Base-by-base conservation (phyloP, 2,329 filamentous ascomycete genomes). In the Triangularia setosa region DNA sequence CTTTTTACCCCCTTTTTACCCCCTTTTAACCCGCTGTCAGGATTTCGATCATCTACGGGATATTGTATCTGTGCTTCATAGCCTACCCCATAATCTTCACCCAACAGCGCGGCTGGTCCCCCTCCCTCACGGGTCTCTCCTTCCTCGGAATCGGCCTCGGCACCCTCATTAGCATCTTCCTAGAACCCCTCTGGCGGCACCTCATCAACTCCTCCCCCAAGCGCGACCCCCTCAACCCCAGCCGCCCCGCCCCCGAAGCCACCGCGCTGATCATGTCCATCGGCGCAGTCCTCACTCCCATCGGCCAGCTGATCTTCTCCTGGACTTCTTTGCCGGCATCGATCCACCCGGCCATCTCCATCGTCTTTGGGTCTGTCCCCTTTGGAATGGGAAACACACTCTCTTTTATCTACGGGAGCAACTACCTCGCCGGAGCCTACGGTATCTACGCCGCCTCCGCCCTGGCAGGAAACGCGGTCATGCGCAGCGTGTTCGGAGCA, bases 41-140 rank as follows among this genome's bases (percentile, higher is more conserved):
- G 79, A 90, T 93, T 73, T 94, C 90, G 0, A 79, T 96, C 44
- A 86, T 96, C 35, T 97, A 97, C 74, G 91, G 88, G 18, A 92
- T 96, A 48, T 81, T 97, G 1, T 77, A 93, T 72, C 86, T 97
- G 30, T 96, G 92, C 77, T 97, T 97, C 78, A 89, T 96, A 16
- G 92, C 91, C 12, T 96, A 96, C 74, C 93, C 93, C 0, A 90
- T 96, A 65, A 90, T 96, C 64, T 97, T 95, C 76, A 81, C 83
- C 11, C 80, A 89, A 48, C 74, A 84, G 64, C 89, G 93, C 18
- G 91, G 91, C 65, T 97, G 93, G 93, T 82, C 82, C 1, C 81
- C 89, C 0, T 88, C 90, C 1, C 77, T 90, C 35, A 87, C 88
- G 0, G 93, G 93, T 0, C 84, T 97, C 2, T 85, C 92, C 1